Base-by-base conservation (phyloP, 2,329 filamentous ascomycete genomes). In the Fusarium subglutinans region DNA sequence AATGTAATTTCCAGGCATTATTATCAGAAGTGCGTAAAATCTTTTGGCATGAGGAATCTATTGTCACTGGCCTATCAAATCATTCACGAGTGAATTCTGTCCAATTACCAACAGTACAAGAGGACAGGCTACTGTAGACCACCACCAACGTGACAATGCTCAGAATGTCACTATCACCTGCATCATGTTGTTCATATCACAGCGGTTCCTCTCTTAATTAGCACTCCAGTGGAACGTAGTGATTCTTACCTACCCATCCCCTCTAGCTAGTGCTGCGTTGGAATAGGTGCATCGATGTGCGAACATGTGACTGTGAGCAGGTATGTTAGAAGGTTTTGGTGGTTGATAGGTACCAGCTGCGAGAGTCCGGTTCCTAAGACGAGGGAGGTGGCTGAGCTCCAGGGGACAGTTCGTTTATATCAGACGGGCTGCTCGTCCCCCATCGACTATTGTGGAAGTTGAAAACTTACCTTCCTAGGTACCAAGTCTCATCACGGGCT, bases 231-330 rank as follows among this genome's bases (percentile, higher is more conserved):
- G 54, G 50, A 65, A 45, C 53, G 51, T 40, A 47, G 57, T 53
- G 43, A 37, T 58, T 48, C 22, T 26, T 53, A n/a, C 14, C 14
- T 60, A 12, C 66, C 40, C 22, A 35, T 58, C 17, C 47, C 56
- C 50, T 61, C 37, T 44, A 22, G 38, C 41, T 24, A 58, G 47
- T 59, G 22, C 18, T 51, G 33, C 50, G 18, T 22, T 26, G 30
- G 24, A 26, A 37, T 35, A 41, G 38, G n/a, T 63, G 73, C 66
- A 71, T 71, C 45, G 24, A 66, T 50, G 73, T 17, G 50, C 50
- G 65, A 55, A 57, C 73, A 76, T 72, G 73, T 69, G 73, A 74
- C 63, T 69, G 73, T 64, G 15, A 60, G 33, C 33, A n/a, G n/a
- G n/a, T 14, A 18, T 55, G 35, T 15, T 15, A 33, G 55, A 28